phyloP scores from a whole-genome alignment of 2,329 filamentous ascomycete species.

The Alternaria sp. region DNA sequence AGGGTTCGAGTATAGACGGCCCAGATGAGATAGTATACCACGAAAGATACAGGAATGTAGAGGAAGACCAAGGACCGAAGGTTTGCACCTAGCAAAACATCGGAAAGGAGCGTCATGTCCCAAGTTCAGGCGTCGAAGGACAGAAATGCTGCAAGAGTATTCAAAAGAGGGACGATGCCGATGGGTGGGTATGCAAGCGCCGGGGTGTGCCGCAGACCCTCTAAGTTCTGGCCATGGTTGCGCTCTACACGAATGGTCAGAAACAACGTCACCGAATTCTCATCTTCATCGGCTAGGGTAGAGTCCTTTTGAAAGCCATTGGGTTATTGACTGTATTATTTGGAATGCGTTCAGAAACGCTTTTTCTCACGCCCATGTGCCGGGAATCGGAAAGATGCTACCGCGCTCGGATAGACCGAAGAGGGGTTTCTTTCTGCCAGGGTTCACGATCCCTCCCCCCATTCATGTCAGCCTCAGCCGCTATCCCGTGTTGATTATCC shows the following conservation, averaged over 20 bases:
- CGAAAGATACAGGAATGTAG: constrained; percentile 8
- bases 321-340: not conserved
- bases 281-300: not conserved
- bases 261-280: not conserved
- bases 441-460: not conserved
- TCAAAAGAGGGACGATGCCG: constrained; percentile 1
- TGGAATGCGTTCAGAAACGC: not conserved
- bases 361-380: not conserved
- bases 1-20: constrained; percentile 26
- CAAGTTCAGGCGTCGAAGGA: not conserved
- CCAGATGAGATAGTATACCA: constrained; percentile 24
- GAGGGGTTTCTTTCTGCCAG: not conserved
- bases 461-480: not conserved
- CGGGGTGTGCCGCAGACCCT: not conserved
- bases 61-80: constrained; percentile 4
- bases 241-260: not conserved
- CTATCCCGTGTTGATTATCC: not conserved
- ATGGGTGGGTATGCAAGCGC: not conserved
- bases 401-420: not conserved
- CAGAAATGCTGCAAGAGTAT: not conserved
- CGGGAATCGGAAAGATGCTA: constrained; percentile 1
- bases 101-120: constrained; percentile 13
- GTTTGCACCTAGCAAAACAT: constrained; percentile 2
- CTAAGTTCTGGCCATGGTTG: not conserved
- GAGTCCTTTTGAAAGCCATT: not conserved